phyloP scores from a whole-genome alignment of 2,329 filamentous ascomycete genomes.

The Trichoderma atrobrunneum region DNA sequence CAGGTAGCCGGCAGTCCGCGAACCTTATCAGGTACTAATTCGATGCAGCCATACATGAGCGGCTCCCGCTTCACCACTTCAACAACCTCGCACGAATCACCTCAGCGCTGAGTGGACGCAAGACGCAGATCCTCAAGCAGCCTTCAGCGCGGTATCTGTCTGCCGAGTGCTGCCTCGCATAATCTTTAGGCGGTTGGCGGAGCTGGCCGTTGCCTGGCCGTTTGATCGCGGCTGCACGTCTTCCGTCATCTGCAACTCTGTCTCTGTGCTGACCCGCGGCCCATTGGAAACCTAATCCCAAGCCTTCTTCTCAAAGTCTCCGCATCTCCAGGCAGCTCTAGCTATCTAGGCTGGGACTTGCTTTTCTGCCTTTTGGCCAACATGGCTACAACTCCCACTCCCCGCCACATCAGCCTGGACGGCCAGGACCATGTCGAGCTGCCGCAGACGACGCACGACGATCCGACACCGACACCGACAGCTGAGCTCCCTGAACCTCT shows the following conservation, averaged over 20 bases:
- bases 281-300: neutral
- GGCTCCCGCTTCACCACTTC: neutral
- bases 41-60: conserved; percentile 13
- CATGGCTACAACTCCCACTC: conserved; percentile 16
- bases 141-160: neutral
- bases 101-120: neutral
- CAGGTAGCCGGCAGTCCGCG: neutral
- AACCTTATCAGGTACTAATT: conserved; percentile 16
- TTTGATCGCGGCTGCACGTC: conserved; percentile 7
- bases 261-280: conserved; percentile 7
- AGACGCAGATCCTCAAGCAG: neutral
- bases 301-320: neutral
- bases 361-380: neutral
- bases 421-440: conserved; percentile 34
- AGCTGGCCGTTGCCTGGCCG: conserved; percentile 13
- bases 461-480: conserved; percentile 35
- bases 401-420: conserved; percentile 26
- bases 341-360: neutral
- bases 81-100: neutral
- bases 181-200: neutral
- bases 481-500: conserved; percentile 53
- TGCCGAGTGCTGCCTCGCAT: neutral
- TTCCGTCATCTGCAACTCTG: neutral
- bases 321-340: conserved; percentile 12
- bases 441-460: conserved; percentile 41